Base-by-base conservation (phyloP, 352 stramenopile genomes). In the Phytophthora sojae region DNA sequence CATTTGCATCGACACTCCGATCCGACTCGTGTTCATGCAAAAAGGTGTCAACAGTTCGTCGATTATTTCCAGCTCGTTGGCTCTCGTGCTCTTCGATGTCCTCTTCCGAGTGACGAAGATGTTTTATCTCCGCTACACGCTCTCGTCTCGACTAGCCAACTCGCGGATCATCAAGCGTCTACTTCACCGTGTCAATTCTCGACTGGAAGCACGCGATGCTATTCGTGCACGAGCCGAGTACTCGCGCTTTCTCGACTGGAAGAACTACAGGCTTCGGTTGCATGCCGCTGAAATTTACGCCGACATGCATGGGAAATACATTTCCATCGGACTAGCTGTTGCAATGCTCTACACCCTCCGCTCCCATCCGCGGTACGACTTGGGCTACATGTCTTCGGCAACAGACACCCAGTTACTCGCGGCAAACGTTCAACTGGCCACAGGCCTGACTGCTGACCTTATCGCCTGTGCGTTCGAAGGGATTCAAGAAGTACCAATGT, bases 281-380 rank as follows among this genome's bases (percentile, higher is more conserved):
- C 77, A 84, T 21, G 77, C 73, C 0, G 73, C 77, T 6, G 77
- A 84, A 45, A 74, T 84, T 12, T 84, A 80, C 29, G 77, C 70
- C 8, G 77, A 81, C 29, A 84, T 80, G 77, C 70, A 84, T 55
- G 77, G 63, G 60, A 76, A 84, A 61, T 81, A 80, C 61, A 81
- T 83, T 37, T 81, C 76, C n/a, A 79, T 81, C 35, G 73, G 69
- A 14, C 19, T 70, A 17, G 59, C 76, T 7, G 72, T 72, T n/a
- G 64, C 55, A 4, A 42, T 81, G 19, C 51, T 76, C 5, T 63
- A 70, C 19, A 56, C 73, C 19, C 47, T 83, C 7, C 51, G 51
- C 5, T 47, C 59, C 21, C 77, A 81, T 23, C 61, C 70, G n/a
- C 64, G 69, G 42, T 81, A 76, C 26, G 47, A 62, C 14, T 44